Evolutionary conservation across 1,284 basidiomycete species (phyloP).

Genomic region (Ceratorhiza oryzae-sativae): DNA sequence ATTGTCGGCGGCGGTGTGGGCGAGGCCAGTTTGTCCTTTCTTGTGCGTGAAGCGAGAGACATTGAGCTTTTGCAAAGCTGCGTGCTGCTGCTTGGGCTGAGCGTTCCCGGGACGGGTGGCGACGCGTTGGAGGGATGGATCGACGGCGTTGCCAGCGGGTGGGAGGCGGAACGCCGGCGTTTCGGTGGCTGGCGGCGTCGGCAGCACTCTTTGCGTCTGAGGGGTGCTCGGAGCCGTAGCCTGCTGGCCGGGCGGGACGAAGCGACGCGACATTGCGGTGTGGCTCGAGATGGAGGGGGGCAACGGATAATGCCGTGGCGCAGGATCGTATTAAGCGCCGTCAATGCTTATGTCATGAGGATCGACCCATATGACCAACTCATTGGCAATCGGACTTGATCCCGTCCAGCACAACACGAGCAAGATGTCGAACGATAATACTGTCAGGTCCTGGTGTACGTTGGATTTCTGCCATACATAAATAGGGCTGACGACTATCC

Average conservation of each 20-base stretch:
- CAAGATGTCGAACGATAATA: conserved; percentile 28
- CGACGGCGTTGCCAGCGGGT: neutral
- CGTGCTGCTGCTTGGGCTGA: neutral
- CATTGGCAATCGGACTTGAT: neutral
- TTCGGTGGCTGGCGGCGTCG: conserved; percentile 9
- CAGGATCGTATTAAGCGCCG: neutral
- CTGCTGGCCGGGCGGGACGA: neutral
- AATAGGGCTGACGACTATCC: neutral
- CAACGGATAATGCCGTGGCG: neutral
- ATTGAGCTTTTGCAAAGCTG: neutral
- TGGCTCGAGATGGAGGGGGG: neutral
- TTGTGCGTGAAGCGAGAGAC: neutral
- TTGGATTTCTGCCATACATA: neutral
- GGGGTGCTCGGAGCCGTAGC: conserved; percentile 3
- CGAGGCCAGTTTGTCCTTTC: neutral
- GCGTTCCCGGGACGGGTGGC: neutral
- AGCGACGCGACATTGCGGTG: conserved; percentile 19
- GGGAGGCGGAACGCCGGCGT: conserved; percentile 1
- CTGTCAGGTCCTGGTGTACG: conserved; percentile 20
- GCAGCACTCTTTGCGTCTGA: neutral
- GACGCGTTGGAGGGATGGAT: neutral
- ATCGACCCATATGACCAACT: neutral
- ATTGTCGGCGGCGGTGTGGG: neutral
- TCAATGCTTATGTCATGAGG: neutral
- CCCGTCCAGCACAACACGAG: neutral